Conservation (phyloP, 768 basidiomycete species). For the Amanita exitialis region DNA sequence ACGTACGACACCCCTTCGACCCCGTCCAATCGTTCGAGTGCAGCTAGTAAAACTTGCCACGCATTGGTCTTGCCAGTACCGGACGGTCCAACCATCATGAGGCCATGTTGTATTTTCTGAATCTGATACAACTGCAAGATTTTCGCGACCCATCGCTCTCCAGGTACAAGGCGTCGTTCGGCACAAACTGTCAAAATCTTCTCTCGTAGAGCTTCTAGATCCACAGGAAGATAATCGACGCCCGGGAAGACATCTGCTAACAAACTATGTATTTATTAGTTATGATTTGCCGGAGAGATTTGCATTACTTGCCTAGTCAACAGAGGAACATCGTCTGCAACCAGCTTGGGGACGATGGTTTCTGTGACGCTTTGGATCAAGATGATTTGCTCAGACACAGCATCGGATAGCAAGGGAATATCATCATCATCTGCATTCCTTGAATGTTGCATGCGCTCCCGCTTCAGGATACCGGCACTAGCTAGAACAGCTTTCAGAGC, state of each 20-base stretch:
- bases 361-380: slow-evolving; percentile 97
- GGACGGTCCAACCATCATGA: slow-evolving; percentile 99
- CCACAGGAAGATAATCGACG: slow-evolving; percentile 81
- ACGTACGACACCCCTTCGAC: slow-evolving; percentile 90
- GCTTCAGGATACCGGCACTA: slow-evolving; percentile 95
- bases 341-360: slow-evolving; percentile 96
- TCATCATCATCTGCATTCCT: slow-evolving; percentile 28
- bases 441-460: slow-evolving; percentile 61
- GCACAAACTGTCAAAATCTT: slow-evolving; percentile 81
- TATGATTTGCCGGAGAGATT: neutral
- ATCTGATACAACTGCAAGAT: slow-evolving; percentile 98
- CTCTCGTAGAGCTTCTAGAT: slow-evolving; percentile 76
- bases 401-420: slow-evolving; percentile 53
- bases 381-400: slow-evolving; percentile 85
- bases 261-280: slow-evolving; percentile 38
- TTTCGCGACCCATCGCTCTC: slow-evolving; percentile 89
- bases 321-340: slow-evolving; percentile 93
- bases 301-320: slow-evolving; percentile 62
- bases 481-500: slow-evolving; percentile 94
- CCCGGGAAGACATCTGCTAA: slow-evolving; percentile 97
- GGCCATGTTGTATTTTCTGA: slow-evolving; percentile 97
- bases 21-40: slow-evolving; percentile 86
- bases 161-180: slow-evolving; percentile 77
- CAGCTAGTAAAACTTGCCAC: slow-evolving; percentile 89
- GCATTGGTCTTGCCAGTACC: slow-evolving; percentile 96